These are phyloP conservation scores for Lunasporangiospora selenospora DNA, from an alignment of 192 early-diverging fungal genomes.

Conservation along the genomic window DNA sequence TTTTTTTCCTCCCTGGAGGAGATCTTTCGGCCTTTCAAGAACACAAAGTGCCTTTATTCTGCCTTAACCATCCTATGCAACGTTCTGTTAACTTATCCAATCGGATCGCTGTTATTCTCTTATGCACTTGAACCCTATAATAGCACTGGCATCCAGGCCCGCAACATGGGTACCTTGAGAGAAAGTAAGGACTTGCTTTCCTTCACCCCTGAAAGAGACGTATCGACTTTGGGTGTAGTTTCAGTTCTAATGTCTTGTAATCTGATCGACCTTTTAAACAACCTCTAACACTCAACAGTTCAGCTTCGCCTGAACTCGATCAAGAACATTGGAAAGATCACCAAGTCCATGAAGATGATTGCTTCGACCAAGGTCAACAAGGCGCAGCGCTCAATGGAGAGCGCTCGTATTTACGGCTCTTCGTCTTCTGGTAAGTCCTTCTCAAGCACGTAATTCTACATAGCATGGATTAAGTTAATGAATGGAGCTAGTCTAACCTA, in stretches of 20 bases:
- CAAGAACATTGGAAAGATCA: conserved; percentile 99
- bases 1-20: not conserved
- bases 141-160: conserved; percentile 73
- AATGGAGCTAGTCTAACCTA: too few relatives aligned
- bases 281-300: conserved; percentile 58
- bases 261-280: not conserved
- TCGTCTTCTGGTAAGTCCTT: conserved; percentile 63
- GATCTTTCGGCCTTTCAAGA: not conserved
- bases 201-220: not conserved
- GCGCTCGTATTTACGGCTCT: conserved; percentile 78
- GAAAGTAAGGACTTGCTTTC: conserved; percentile 69
- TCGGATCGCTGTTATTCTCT: too few relatives aligned
- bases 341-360: conserved; percentile 99
- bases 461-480: too few relatives aligned
- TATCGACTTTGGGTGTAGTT: conserved; percentile 3
- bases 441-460: not conserved
- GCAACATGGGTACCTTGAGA: conserved; percentile 95
- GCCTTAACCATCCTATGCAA: not conserved
- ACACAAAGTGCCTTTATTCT: not conserved
- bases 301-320: conserved; percentile 95
- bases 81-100: not conserved
- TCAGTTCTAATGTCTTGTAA: conserved; percentile 7
- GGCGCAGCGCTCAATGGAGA: conserved; percentile 90
- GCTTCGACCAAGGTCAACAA: conserved; percentile 96
- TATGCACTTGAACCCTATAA: not conserved